Evolutionary conservation across 2,329 filamentous ascomycete genomes (phyloP).

Genomic region (Eutypa lata): DNA sequence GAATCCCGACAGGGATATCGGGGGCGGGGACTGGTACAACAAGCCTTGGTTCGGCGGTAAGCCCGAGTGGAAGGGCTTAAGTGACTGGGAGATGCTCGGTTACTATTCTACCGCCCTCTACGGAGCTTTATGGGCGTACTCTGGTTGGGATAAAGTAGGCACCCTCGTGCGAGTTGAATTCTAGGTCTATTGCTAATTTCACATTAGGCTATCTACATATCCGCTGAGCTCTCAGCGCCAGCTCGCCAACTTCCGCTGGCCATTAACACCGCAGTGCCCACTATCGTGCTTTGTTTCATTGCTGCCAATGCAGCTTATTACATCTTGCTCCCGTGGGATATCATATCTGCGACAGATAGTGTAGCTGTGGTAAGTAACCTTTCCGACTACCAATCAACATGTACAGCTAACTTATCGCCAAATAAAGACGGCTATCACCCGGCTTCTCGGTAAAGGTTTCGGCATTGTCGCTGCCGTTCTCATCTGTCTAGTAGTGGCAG

Average conservation of each 20-base stretch:
- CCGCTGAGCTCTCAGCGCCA: constrained; percentile 49
- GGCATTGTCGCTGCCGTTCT: constrained; percentile 53
- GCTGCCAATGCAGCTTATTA: constrained; percentile 62
- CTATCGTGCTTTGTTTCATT: constrained; percentile 58
- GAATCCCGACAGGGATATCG: constrained; percentile 34
- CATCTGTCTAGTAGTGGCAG: constrained; percentile 59
- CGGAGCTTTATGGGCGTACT: constrained; percentile 62
- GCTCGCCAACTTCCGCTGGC: constrained; percentile 55
- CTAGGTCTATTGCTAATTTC: neutral
- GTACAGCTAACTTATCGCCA: neutral
- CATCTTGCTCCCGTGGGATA: constrained; percentile 57
- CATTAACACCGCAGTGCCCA: constrained; percentile 59
- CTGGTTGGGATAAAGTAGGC: constrained; percentile 63
- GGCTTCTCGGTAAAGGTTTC: constrained; percentile 49
- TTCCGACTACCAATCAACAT: neutral
- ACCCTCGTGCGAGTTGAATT: neutral
- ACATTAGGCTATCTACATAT: constrained; percentile 51
- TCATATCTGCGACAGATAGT: constrained; percentile 56
- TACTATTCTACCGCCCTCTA: constrained; percentile 60
- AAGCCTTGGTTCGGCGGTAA: constrained; percentile 52
- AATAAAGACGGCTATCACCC: constrained; percentile 50
- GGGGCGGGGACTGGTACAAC: constrained; percentile 48
- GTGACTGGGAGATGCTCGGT: constrained; percentile 56
- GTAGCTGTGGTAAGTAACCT: constrained; percentile 54
- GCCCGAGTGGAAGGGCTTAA: constrained; percentile 46